A percentile compares a stretch with the other conserved stretches of the same genome.
phyloP scores from a whole-genome alignment of 208 protist species.

The Wallacemonas rigidus region DNA sequence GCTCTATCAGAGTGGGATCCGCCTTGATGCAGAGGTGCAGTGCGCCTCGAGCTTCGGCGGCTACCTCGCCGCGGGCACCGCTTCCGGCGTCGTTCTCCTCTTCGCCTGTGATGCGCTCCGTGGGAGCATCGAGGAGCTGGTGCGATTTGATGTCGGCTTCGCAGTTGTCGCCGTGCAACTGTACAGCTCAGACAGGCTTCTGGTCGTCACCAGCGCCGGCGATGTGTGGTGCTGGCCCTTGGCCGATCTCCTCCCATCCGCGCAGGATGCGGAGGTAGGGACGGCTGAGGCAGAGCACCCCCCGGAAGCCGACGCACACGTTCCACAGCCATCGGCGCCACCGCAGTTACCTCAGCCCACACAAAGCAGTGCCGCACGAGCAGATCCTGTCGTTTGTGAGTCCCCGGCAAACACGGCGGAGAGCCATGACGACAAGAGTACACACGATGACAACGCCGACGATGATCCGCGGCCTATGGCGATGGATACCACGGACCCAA shows the following conservation, averaged over 20 bases:
- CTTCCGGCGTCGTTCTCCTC: conserved; percentile 74
- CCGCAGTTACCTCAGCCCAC: background rate
- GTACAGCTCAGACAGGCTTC: conserved; percentile 49
- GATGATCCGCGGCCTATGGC: no score
- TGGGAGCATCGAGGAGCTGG: conserved; percentile 46
- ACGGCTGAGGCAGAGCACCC: background rate
- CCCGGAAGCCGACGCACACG: conserved; percentile 10
- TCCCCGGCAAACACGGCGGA: no score
- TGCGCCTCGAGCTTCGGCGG: conserved; percentile 59
- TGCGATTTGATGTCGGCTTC: conserved; percentile 85
- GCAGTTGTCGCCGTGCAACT: conserved; percentile 71
- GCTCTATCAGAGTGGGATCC: conserved; percentile 25
- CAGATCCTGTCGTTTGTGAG: no score
- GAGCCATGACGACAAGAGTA: no score
- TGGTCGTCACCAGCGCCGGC: conserved; percentile 73
- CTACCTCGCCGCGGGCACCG: conserved; percentile 64
- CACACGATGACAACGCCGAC: no score
- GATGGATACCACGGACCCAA: no score
- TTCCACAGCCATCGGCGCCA: conserved; percentile 19
- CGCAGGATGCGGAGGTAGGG: background rate
- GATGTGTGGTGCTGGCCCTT: conserved; percentile 88
- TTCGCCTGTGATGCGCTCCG: conserved; percentile 35
- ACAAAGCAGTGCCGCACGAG: background rate
- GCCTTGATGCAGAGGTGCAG: conserved; percentile 37
- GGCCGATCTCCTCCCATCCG: conserved; percentile 45